Base-by-base conservation (phyloP, 495 filamentous ascomycete genomes). In the Talaromyces proteolyticus region DNA sequence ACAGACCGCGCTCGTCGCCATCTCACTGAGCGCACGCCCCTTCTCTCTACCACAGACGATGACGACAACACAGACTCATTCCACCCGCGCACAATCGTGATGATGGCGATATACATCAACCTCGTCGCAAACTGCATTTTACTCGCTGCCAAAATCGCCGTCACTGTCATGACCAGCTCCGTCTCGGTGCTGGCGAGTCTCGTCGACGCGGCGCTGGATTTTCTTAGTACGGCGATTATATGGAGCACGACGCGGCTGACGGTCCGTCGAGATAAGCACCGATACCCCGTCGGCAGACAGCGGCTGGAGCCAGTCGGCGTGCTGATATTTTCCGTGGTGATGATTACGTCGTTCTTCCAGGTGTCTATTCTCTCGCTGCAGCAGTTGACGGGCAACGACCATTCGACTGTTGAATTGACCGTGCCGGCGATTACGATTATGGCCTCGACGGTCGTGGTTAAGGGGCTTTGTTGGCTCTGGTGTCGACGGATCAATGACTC, bases 401-500 rank as follows among this genome's bases (percentile, higher is more conserved):
- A 82, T 42, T 70, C 77, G 19, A 67, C 95, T 22, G 82, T 96
- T 36, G 58, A 84, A 54, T 78, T 96, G 17, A 76, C 81, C 0
- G 57, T 84, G n/a, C 78, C 89, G 0, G 83, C 90, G 3, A 85
- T 94, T 40, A 66, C 67, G 18, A 89, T 96, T 53, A 92, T 96
- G 89, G 74, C 83, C 6, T 68, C 75, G 22, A 96, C 91, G 0
- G 85, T 96, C 20, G 58, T 91, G 11, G 80, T 95, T 56, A 96
- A 95, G 60, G 74, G 82, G 20, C 47, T 78, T n/a, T 90, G 86
- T 66, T 96, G 89, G 87, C 60, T 95, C 22, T 96, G 87, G 86
- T 95, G 91, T 62, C 88, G 89, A 3, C 65, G 91, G 12, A 86
- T 96, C 49, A 88, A 85, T 29, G 95, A 95, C 59, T 90, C 86